These are phyloP conservation scores for Laburnicola sp. DNA, from an alignment of 2,329 filamentous ascomycete species.

Conservation along the genomic window DNA sequence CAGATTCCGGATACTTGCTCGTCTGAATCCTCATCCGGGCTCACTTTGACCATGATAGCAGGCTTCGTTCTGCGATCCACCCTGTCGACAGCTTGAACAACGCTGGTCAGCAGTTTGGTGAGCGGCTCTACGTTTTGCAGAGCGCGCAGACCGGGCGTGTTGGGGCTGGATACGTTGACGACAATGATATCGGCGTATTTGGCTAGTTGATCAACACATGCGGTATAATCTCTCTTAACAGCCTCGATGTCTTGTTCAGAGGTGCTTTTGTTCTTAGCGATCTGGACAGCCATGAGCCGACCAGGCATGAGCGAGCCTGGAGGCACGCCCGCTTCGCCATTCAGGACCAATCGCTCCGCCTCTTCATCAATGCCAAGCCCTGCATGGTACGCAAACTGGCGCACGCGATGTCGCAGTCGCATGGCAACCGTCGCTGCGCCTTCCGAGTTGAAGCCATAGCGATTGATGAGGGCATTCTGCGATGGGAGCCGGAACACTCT, in stretches of 20 bases:
- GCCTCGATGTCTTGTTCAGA: constrained; percentile 82
- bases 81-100: constrained; percentile 75
- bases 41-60: constrained; percentile 96
- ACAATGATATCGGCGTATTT: constrained; percentile 94
- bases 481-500: constrained; percentile 84
- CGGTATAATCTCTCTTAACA: constrained; percentile 79
- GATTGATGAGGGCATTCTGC: constrained; percentile 87
- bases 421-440: constrained; percentile 87
- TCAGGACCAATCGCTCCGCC: constrained; percentile 71
- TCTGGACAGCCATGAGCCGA: constrained; percentile 82
- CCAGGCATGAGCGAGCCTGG: constrained; percentile 78
- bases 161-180: constrained; percentile 96
- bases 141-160: constrained; percentile 87
- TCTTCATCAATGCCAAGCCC: constrained; percentile 66
- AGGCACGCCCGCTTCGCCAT: constrained; percentile 75
- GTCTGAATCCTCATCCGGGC: constrained; percentile 87
- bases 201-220: constrained; percentile 80
- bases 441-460: constrained; percentile 91
- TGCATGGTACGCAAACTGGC: constrained; percentile 71
- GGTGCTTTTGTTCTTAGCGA: constrained; percentile 96
- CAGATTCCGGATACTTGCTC: constrained; percentile 86
- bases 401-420: constrained; percentile 73
- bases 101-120: constrained; percentile 76
- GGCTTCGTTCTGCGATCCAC: constrained; percentile 73
- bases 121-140: constrained; percentile 84